These are phyloP conservation scores for Brachypodium distachyon DNA, from an alignment of 202 grass and related monocot genomes.

Conservation along the genomic window DNA sequence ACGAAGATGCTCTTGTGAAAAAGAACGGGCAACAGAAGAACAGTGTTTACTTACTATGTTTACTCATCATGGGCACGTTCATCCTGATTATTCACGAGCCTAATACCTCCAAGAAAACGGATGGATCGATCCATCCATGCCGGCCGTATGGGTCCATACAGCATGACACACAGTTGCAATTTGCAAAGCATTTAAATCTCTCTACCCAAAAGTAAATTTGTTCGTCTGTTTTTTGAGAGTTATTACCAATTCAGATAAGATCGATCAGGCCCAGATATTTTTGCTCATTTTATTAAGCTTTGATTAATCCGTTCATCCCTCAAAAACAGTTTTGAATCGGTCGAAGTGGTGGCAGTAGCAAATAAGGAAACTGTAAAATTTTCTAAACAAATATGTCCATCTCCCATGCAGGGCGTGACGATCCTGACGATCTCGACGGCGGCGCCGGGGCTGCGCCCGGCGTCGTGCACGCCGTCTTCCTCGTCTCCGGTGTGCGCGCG, in stretches of 20 bases:
- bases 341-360: neutral
- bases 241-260: too few species aligned
- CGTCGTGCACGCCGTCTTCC: conserved; percentile 4
- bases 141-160: neutral
- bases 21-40: conserved; percentile 16
- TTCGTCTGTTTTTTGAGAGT: too few species aligned
- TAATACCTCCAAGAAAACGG: conserved; percentile 1
- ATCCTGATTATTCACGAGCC: neutral
- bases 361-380: too few species aligned
- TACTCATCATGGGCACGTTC: neutral
- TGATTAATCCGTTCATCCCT: too few species aligned
- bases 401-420: conserved; percentile 58
- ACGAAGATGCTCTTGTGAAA: neutral
- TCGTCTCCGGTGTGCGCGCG: conserved; percentile 13
- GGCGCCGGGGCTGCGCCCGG: conserved; percentile 39
- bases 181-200: too few species aligned
- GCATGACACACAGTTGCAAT: neutral
- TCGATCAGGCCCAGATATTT: too few species aligned
- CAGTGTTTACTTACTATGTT: conserved; percentile 1
- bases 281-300: too few species aligned
- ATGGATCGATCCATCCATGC: too few species aligned
- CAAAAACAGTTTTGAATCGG: too few species aligned
- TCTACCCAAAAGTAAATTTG: too few species aligned
- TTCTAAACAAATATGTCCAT: too few species aligned
- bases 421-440: conserved; percentile 78